Evolutionary conservation across 2,329 filamentous ascomycete genomes (phyloP).

Genomic region (Curvularia sp.): DNA sequence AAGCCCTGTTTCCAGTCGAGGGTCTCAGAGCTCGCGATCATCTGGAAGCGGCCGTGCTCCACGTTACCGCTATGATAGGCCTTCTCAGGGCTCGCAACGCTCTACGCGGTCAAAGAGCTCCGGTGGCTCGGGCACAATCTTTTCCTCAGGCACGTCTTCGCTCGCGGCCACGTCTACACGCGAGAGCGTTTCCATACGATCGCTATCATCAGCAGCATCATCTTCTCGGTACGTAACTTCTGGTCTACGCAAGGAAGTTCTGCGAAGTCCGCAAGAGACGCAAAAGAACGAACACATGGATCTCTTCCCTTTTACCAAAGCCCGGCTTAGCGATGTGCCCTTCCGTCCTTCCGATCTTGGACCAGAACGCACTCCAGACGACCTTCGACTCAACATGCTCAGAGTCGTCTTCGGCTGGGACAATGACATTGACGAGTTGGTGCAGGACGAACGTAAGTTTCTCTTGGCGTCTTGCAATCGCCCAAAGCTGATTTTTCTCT

Average conservation of each 20-base stretch:
- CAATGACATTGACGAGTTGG: slow-evolving; percentile 78
- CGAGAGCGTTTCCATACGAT: slow-evolving; percentile 66
- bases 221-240: slow-evolving; percentile 63
- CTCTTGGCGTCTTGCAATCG: background rate
- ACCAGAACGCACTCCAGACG: slow-evolving; percentile 63
- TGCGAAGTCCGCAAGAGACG: slow-evolving; percentile 75
- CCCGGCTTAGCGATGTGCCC: slow-evolving; percentile 80
- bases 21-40: slow-evolving; percentile 65
- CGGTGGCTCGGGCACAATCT: slow-evolving; percentile 65
- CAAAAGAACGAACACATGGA: slow-evolving; percentile 69
- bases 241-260: slow-evolving; percentile 78
- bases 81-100: slow-evolving; percentile 36
- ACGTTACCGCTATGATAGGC: slow-evolving; percentile 57
- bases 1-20: slow-evolving; percentile 72
- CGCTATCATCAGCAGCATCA: slow-evolving; percentile 59
- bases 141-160: slow-evolving; percentile 70
- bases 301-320: slow-evolving; percentile 84
- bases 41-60: slow-evolving; percentile 56
- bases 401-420: slow-evolving; percentile 96
- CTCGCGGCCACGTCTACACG: slow-evolving; percentile 44
- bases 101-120: slow-evolving; percentile 43
- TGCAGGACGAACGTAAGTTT: slow-evolving; percentile 76
- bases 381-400: slow-evolving; percentile 88
- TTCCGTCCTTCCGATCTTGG: slow-evolving; percentile 73
- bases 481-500: slow-evolving; percentile 18